Evolutionary conservation across 805 yeast species (phyloP), one percentile per base, ranked within the genome.

Genomic region (Wilhelminamyces savonicus): DNA sequence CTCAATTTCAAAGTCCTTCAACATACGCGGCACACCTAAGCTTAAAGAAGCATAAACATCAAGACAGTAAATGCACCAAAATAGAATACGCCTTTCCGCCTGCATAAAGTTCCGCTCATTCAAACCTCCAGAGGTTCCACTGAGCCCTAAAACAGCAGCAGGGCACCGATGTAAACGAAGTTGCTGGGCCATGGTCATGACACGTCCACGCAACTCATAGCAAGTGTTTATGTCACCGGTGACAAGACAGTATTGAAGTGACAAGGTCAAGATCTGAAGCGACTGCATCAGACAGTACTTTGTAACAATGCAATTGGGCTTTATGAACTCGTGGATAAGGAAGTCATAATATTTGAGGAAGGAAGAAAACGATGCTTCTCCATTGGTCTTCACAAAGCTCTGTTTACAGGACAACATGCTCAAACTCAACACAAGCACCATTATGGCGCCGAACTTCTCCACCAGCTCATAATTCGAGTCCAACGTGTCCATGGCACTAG

Each of bases 161-260:
- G 94, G 95, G 53, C 94, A 82, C 42, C 94, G 67, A 50, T 86
- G 94, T 26, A 87, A 62, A 43, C 96, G 72, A 30, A 87, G 59
- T 43, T 86, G 92, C 44, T 84, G 94, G 4, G 88, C 79, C 88
- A 84, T 82, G 16, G 86, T 78, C 9, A 81, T 74, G 6, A 81
- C 78, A 41, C 77, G 66, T 24, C 90, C 88, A 35, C 95, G 67
- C 24, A 82, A 64, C 30, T 79, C 81, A 58, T 85, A 86, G 36
- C 86, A 69, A 2, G 85, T 77, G 7, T 77, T 68, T 25, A 78
- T 71, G 50, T 82, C 87, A 13, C 94, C 94, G 5, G 73, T 72
- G 22, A 78, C 77, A 21, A 82, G 57, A 48, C 83, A 78, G 47
- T 82, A 83, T 34, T 81, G 73, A 16, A 82, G 59, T 3, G 88